Base-by-base conservation (phyloP, 2,329 filamentous ascomycete species). In the Macrophomina tecta region DNA sequence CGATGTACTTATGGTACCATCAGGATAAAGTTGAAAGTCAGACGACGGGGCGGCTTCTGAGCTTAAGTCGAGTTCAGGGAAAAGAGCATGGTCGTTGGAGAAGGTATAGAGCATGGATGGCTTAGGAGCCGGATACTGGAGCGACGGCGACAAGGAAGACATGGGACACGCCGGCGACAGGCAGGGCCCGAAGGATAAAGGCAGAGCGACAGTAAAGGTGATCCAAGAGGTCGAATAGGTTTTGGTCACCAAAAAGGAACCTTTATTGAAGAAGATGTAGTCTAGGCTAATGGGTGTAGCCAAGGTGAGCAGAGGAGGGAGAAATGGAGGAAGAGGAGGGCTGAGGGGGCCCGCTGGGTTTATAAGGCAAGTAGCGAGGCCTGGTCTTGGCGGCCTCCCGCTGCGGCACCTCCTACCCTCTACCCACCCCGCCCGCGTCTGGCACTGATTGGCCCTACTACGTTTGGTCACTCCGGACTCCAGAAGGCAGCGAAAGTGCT, bases 321-420 rank as follows among this genome's bases (percentile, higher is more conserved):
- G 38, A 48, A 38, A 38, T 52, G 40, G 48, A 6, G 49, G 45
- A 52, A 42, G 46, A 64, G 61, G 48, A 64, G 61, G 46, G 32
- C 36, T 30, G 61, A 28, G 46, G 61, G 61, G 61, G 18, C 6
- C 12, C 2, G 61, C 23, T 40, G 61, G 61, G 61, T 16, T 64
- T 64, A 64, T 64, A 64, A 36, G 61, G 48, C 30, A 42, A 32
- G 61, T 42, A 64, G 48, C 61, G 61, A 64, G 48, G 61, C 12
- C 60, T n/a, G 36, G 61, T 45, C 61, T 64, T 64, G 61, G 61
- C 61, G 61, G 61, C 61, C 61, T 53, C 61, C 61, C 61, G 48
- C 58, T 49, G 42, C n/a, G 42, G 36, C 61, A 64, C 48, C 56
- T 23, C 23, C 61, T 53, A 64, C 61, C 61, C 45, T 48, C n/a